These are phyloP conservation scores for Cadophora sp. DNA, from an alignment of 2,329 filamentous ascomycete genomes.

Conservation along the genomic window DNA sequence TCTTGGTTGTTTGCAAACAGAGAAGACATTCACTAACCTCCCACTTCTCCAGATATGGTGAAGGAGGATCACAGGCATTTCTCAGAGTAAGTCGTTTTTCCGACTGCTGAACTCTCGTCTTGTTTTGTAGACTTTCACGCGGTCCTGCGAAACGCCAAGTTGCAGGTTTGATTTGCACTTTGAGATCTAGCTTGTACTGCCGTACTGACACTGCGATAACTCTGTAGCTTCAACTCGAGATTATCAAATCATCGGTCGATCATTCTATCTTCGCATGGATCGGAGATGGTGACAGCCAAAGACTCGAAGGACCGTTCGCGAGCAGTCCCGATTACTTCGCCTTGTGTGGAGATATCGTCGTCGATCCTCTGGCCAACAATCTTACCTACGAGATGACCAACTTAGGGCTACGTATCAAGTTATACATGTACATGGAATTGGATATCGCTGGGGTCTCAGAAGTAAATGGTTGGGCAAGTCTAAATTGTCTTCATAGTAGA, in stretches of 20 bases:
- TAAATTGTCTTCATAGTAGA: not conserved
- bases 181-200: no score
- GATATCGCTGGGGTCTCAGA: not conserved
- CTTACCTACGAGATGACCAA: conserved; percentile 5
- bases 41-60: not conserved
- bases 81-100: not conserved
- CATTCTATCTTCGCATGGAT: conserved; percentile 11
- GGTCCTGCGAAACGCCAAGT: no score
- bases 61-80: not conserved
- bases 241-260: conserved; percentile 1
- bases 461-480: not conserved
- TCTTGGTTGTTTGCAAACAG: not conserved
- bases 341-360: not conserved
- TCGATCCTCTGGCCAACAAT: not conserved
- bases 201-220: not conserved
- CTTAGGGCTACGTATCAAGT: not conserved
- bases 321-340: not conserved
- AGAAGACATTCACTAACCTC: not conserved
- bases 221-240: conserved; percentile 8
- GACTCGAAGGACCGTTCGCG: not conserved
- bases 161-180: no score
- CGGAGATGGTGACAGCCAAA: not conserved
- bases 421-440: not conserved
- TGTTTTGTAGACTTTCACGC: no score
- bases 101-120: no score